Conservation (phyloP, 306 rosid genomes). For the Urtica urens region DNA sequence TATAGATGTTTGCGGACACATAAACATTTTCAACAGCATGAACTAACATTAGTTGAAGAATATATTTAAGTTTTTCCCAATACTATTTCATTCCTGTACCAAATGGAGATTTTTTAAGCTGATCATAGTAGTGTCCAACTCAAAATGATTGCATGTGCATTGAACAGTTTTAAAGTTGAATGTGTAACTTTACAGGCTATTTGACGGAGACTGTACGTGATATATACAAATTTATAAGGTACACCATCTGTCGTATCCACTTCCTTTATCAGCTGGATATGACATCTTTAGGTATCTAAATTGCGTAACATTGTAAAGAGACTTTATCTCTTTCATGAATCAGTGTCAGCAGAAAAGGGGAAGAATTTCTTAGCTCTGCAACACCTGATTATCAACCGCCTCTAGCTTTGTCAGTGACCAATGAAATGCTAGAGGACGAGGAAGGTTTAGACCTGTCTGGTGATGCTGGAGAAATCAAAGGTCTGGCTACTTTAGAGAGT, state of each 20-base stretch:
- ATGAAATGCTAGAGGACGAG: conserved; percentile 62
- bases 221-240: conserved; percentile 53
- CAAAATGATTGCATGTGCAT: background rate
- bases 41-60: too few relatives aligned
- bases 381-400: conserved; percentile 75
- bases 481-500: conserved; percentile 30
- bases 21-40: too few relatives aligned
- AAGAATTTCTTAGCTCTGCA: conserved; percentile 49
- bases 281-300: conserved; percentile 3
- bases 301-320: background rate
- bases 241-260: conserved; percentile 5
- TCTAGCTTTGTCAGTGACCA: conserved; percentile 47
- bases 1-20: too few relatives aligned
- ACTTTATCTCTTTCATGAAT: conserved; percentile 18
- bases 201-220: conserved; percentile 51
- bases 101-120: too few relatives aligned
- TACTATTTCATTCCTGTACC: too few relatives aligned
- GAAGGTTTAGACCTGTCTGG: conserved; percentile 19
- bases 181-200: conserved; percentile 46
- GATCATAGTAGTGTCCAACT: conserved; percentile 5
- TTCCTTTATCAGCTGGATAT: conserved; percentile 1
- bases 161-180: conserved; percentile 13
- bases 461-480: conserved; percentile 39
- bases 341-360: conserved; percentile 62
- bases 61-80: too few relatives aligned